Evolutionary conservation across 225 moss, liverwort and hornwort species (phyloP).

Genomic region (Polytrichum formosum): DNA sequence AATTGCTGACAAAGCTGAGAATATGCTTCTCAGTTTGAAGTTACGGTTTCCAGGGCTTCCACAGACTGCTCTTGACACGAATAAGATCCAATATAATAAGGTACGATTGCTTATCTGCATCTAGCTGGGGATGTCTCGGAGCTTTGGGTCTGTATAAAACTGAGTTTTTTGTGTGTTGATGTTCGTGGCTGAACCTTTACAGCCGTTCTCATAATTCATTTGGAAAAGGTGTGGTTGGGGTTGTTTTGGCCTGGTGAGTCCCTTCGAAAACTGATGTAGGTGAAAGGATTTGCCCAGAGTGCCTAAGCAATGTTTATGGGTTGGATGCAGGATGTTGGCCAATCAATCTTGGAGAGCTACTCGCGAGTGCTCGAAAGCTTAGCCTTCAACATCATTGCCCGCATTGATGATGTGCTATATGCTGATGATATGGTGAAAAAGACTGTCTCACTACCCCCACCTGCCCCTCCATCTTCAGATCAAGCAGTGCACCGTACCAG

Average conservation of each 20-base stretch:
- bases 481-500: conserved; percentile 12
- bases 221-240: too few species aligned
- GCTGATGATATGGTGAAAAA: conserved; percentile 71
- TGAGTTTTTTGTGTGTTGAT: too few species aligned
- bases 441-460: conserved; percentile 48
- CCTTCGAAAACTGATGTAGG: too few species aligned
- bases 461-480: conserved; percentile 31
- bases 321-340: conserved; percentile 77
- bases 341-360: conserved; percentile 94
- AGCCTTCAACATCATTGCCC: conserved; percentile 89
- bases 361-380: conserved; percentile 92
- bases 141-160: too few species aligned
- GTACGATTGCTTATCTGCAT: conserved; percentile 15
- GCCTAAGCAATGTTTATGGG: neutral
- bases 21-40: conserved; percentile 71
- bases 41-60: conserved; percentile 81
- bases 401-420: conserved; percentile 87
- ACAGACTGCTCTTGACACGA: conserved; percentile 84
- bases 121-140: too few species aligned
- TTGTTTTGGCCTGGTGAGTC: too few species aligned
- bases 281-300: too few species aligned
- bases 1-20: conserved; percentile 84
- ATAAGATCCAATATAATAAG: conserved; percentile 90
- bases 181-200: too few species aligned
- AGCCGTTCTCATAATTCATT: too few species aligned